A percentile compares a stretch with the other conserved stretches of the same genome.
Conservation (phyloP, 176 grass and related monocot genomes). For the Alopecurus myosuroides region DNA sequence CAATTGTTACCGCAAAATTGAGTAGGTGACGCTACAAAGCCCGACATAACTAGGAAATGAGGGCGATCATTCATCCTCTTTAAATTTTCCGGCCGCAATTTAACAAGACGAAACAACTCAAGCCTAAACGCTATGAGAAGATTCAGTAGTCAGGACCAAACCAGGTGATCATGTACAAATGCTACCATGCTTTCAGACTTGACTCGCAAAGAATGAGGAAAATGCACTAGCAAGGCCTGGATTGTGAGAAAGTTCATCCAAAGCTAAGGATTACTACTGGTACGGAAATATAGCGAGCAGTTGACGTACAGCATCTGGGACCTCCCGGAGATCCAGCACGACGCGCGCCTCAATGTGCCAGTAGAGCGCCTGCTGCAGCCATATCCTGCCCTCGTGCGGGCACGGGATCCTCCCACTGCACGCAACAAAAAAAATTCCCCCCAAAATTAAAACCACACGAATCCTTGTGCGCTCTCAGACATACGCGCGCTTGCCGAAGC, state of each 20-base stretch:
- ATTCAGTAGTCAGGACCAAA: background rate
- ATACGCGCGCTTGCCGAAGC: too few relatives aligned
- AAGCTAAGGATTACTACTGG: too few relatives aligned
- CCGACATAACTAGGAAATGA: background rate
- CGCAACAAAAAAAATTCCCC: background rate
- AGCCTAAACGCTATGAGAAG: background rate
- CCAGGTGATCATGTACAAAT: background rate
- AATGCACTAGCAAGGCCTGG: too few relatives aligned
- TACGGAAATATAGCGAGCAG: too few relatives aligned
- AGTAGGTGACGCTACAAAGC: background rate
- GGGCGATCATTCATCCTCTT: background rate
- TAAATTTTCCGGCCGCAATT: background rate
- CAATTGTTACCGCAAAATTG: background rate
- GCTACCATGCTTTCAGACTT: too few relatives aligned
- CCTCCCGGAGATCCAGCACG: slow-evolving; percentile 82
- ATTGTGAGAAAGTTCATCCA: too few relatives aligned
- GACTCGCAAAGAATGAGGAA: too few relatives aligned
- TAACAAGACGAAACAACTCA: background rate
- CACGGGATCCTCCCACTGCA: slow-evolving; percentile 87
- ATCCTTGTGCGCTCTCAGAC: too few relatives aligned
- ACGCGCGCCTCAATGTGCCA: slow-evolving; percentile 95
- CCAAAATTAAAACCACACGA: slow-evolving; percentile 23
- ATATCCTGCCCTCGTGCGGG: slow-evolving; percentile 75
- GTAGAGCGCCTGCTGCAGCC: slow-evolving; percentile 80
- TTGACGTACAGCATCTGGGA: slow-evolving; percentile 50